Evolutionary conservation across 2,329 filamentous ascomycete genomes (phyloP).

Genomic region (Aspergillus hiratsukae): DNA sequence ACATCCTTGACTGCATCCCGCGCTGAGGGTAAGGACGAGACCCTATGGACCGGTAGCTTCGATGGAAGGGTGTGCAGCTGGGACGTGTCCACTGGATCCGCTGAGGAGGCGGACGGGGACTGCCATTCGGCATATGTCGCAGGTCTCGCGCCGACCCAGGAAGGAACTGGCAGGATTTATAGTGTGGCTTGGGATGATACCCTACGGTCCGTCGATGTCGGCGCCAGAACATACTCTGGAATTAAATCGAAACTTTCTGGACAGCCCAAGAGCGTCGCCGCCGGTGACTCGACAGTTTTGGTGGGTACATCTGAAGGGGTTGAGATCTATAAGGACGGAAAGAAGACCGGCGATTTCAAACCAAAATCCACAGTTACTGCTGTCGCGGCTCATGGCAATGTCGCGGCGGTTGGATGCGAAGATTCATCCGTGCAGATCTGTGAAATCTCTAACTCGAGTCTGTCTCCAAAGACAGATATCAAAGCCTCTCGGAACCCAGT

Average conservation of each 20-base stretch:
- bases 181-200: slow-evolving; percentile 94
- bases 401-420: slow-evolving; percentile 72
- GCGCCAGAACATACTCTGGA: slow-evolving; percentile 70
- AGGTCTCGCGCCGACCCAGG: slow-evolving; percentile 60
- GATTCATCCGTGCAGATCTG: slow-evolving; percentile 74
- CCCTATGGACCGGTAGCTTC: slow-evolving; percentile 84
- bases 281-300: slow-evolving; percentile 49
- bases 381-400: slow-evolving; percentile 63
- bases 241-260: slow-evolving; percentile 62
- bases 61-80: slow-evolving; percentile 84
- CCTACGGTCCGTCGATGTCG: slow-evolving; percentile 70
- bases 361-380: slow-evolving; percentile 64
- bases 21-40: slow-evolving; percentile 48
- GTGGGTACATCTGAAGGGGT: slow-evolving; percentile 59
- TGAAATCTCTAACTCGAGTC: slow-evolving; percentile 53
- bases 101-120: slow-evolving; percentile 70
- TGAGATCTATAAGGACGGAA: slow-evolving; percentile 54
- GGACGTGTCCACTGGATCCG: slow-evolving; percentile 68
- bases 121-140: slow-evolving; percentile 81
- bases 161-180: slow-evolving; percentile 60
- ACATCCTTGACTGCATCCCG: slow-evolving; percentile 65
- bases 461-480: slow-evolving; percentile 54
- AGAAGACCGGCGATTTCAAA: slow-evolving; percentile 56
- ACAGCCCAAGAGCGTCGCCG: slow-evolving; percentile 72
- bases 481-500: slow-evolving; percentile 67